Evolutionary conservation across 2,329 filamentous ascomycete species (phyloP), one percentile per base, ranked within the genome.

Genomic region (Aspergillus tamarii): DNA sequence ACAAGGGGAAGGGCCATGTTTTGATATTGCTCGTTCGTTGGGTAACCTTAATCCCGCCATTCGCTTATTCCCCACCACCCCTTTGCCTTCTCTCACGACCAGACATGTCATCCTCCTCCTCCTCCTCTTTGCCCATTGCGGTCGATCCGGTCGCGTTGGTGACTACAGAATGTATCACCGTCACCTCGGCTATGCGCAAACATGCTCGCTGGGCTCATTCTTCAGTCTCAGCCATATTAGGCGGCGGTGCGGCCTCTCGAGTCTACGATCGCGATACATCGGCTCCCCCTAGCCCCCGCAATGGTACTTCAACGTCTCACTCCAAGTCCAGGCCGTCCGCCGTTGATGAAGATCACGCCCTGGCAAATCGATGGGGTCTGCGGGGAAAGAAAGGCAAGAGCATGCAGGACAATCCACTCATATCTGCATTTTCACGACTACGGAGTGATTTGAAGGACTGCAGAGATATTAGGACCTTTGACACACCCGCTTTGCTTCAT

Each of bases 141-240:
- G 91, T 97, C 69, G 92, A 97, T 74, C 93, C 94, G 1, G 90
- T 97, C 62, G 94, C 93, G 56, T 84, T 99, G 72, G 93, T 99
- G 69, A 97, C 96, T 67, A 97, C 94, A 80, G 95, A 99, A 89
- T 99, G 95, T 80, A 98, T 98, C 76, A 94, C 94, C 53, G 94
- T 99, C 81, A 98, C 95, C 16, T 97, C 94, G 66, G 93, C 94
- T 65, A 97, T 99, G 87, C 94, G 96, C 74, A 99, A 99, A 82
- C 91, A 97, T 86, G 91, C 93, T 68, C 91, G 95, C 69, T 98
- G 94, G 85, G 93, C 93, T 55, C 94, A 98, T 77, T 97, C 94
- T 14, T 97, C 94, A 6, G 95, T 99, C 52, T 93, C 95, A 43
- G 94, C 94, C 59, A 99, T 99, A 65, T 85, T 99, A 36, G 95